Base-by-base conservation (phyloP, 2,329 filamentous ascomycete genomes). In the Penicillium expansum region DNA sequence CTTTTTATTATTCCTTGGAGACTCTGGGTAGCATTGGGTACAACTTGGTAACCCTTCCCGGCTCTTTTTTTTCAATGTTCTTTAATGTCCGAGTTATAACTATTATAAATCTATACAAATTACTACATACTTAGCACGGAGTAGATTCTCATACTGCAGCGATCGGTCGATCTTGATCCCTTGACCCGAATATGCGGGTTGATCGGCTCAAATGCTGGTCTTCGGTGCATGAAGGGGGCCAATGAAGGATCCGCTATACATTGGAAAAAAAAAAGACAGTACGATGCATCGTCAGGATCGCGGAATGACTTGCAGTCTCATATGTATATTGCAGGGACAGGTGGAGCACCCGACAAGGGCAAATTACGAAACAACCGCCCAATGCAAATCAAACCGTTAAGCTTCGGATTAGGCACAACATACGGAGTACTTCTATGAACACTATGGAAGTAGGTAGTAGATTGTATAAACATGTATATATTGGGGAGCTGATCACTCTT, bases 201-300 rank as follows among this genome's bases (percentile, higher is more conserved):
- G 63, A 66, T 66, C 63, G 45, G 41, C 59, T 61, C 33, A 57
- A 56, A 63, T 65, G 63, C 57, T 58, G 62, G 58, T 55, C 57
- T 29, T 60, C 55, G 42, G 58, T 65, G 59, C 63, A 65, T 55
- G 30, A 44, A 55, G 9, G 54, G 52, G 52, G 20, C 59, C 62
- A 59, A 62, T 63, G 48, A 56, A 30, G 27, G n/a, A n/a, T 38
- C 27, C 18, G 18, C 35, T 22, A 42, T 10, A 44, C 35, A 38
- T 32, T 48, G 14, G 24, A 37, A 20, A 45, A 24, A 55, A 29
- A 64, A 60, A 29, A 38, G n/a, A 56, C 43, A 38, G 43, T 41
- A 33, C 13, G 29, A 35, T 60, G 55, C 58, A 59, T 50, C 42
- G 20, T 29, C 22, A 43, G 37, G 41, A 55, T 57, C 22, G 56